Conservation (phyloP, 2,329 filamentous ascomycete species). For the Didymella pomorum region DNA sequence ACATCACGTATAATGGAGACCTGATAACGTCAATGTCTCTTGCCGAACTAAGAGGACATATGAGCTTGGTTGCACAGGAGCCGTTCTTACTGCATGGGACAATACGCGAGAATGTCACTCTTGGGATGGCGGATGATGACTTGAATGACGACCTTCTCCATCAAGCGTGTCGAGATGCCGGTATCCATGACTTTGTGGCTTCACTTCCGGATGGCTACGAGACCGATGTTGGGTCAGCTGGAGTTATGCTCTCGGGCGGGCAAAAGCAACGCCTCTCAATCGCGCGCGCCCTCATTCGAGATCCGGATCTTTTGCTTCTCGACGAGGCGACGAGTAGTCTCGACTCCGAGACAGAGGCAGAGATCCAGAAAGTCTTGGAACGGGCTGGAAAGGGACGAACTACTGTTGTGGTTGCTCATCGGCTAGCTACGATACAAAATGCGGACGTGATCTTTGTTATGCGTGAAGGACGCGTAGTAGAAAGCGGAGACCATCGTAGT, state of each 20-base stretch:
- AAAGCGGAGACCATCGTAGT: constrained; percentile 31
- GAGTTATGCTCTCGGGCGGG: constrained; percentile 74
- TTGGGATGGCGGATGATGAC: constrained; percentile 55
- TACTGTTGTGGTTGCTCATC: constrained; percentile 54
- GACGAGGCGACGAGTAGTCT: constrained; percentile 69
- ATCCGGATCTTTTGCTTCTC: constrained; percentile 64
- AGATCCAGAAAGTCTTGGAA: constrained; percentile 74
- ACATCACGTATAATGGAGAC: constrained; percentile 71
- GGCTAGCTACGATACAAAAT: constrained; percentile 50
- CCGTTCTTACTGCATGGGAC: constrained; percentile 56
- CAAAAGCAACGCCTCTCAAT: constrained; percentile 81
- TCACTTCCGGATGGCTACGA: constrained; percentile 42
- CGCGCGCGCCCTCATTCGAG: constrained; percentile 70
- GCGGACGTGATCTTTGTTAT: constrained; percentile 55
- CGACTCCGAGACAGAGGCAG: constrained; percentile 71
- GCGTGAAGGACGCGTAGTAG: constrained; percentile 49
- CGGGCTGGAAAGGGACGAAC: constrained; percentile 53
- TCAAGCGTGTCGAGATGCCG: constrained; percentile 38
- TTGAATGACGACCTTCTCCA: constrained; percentile 48
- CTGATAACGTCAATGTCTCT: constrained; percentile 60
- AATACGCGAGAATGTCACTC: constrained; percentile 57
- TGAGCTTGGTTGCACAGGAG: constrained; percentile 68
- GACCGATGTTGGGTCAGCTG: constrained; percentile 37
- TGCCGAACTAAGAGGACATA: constrained; percentile 66
- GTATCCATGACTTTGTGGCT: constrained; percentile 42